A percentile compares a stretch with the other conserved stretches of the same genome.
Evolutionary conservation across 768 basidiomycete genomes (phyloP).

Genomic region (Mycena chlorophos): DNA sequence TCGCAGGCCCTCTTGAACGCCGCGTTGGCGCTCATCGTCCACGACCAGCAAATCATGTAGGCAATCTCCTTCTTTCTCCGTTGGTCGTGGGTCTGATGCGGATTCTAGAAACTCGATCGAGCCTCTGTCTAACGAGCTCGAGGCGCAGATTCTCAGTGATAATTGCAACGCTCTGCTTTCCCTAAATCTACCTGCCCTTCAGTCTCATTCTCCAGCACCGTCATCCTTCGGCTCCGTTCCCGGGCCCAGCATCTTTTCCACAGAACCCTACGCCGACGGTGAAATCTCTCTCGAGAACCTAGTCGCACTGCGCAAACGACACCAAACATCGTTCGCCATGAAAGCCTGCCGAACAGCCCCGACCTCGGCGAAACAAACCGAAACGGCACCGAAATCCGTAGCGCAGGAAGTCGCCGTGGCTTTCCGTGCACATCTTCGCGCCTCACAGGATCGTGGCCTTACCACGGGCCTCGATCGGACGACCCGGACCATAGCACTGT

Average conservation of each 20-base stretch:
- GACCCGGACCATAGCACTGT: not conserved
- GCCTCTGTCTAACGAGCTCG: not conserved
- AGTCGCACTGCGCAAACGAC: not conserved
- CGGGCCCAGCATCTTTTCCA: too few relatives aligned
- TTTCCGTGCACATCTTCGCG: not conserved
- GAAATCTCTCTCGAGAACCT: not conserved
- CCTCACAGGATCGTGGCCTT: not conserved
- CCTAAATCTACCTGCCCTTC: not conserved
- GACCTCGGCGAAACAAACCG: not conserved
- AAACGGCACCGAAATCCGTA: not conserved
- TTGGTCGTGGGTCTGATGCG: not conserved
- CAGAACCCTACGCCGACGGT: not conserved
- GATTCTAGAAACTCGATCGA: not conserved
- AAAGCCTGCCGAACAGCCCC: not conserved
- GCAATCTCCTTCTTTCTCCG: not conserved
- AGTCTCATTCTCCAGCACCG: not conserved
- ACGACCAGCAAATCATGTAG: not conserved
- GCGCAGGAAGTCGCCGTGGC: not conserved
- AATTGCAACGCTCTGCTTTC: not conserved
- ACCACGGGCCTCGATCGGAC: not conserved
- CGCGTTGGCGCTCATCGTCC: not conserved
- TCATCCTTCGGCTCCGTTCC: too few relatives aligned
- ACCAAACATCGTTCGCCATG: not conserved
- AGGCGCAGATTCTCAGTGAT: not conserved
- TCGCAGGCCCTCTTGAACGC: not conserved